Evolutionary conservation across 768 basidiomycete species (phyloP), one percentile per base, ranked within the genome.

Genomic region (Kwoniella mangroviensis): DNA sequence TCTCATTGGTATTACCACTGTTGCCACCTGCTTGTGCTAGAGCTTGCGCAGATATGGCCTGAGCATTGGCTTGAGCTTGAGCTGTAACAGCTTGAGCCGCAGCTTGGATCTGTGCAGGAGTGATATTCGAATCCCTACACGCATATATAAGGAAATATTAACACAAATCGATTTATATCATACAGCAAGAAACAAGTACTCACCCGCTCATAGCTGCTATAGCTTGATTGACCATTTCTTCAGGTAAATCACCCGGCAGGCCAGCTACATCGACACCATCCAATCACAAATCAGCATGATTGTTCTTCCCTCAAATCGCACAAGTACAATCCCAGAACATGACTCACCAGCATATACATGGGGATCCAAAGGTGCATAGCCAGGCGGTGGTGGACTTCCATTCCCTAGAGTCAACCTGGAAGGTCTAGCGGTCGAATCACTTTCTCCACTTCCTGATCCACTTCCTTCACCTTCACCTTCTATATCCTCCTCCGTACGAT

Each of bases 191-290:
- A 4, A 58, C 22, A 28, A 26, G 28, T 17, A 24, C 58, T 60
- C 22, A 66, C 52, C 63, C 63, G 51, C 64, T 68, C 76, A 77
- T 77, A 11, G 78, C 90, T 83, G 94, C 94, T 75, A 97, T 84
- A 9, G 94, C 93, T 57, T 92, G 92, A 24, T 92, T 88, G 75
- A 97, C 94, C 67, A 96, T 88, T 75, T 97, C 94, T 42, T 94
- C 92, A 26, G 94, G 94, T 42, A 97, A 85, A 83, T 97, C 93
- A 58, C 95, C 90, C 62, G 92, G 92, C n/a, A 96, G 92, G 40
- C 94, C 94, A 52, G 93, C 93, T 62, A 89, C 86, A 77, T 93
- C 9, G 34, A 34, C 34, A 34, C 9, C 34, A 7, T 49, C 45
- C 45, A 49, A 17, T 49, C 45, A 49, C 45, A 19, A 15, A 13